These are phyloP conservation scores for Lavandula angustifolia DNA, from an alignment of 257 asterid species.

Conservation along the genomic window DNA sequence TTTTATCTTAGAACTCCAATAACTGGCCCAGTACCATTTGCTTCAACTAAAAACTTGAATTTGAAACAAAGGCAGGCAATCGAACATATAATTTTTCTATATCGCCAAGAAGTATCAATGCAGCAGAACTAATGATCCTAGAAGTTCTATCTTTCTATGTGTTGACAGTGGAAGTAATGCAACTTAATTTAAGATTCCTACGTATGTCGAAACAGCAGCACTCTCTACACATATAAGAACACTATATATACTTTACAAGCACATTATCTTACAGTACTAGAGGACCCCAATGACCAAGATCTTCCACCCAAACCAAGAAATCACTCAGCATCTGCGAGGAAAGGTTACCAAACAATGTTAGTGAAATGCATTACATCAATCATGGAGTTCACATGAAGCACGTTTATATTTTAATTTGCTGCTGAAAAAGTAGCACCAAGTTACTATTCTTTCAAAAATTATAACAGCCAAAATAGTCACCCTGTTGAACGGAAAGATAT, in stretches of 20 bases:
- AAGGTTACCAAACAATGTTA: slow-evolving; percentile 1
- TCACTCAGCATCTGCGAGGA: slow-evolving; percentile 61
- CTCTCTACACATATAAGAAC: not conserved
- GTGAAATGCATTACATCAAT: slow-evolving; percentile 13
- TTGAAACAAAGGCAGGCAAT: not conserved
- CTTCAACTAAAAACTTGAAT: not conserved
- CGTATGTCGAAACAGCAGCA: not conserved
- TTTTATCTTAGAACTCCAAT: not conserved
- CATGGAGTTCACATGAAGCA: not conserved
- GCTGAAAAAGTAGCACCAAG: not conserved
- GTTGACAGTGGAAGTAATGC: slow-evolving; percentile 1
- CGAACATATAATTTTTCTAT: not conserved
- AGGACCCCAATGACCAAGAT: slow-evolving; percentile 99
- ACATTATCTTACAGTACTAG: slow-evolving; percentile 71
- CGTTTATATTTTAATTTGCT: not conserved
- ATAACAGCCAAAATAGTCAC: not conserved
- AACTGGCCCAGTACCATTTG: not conserved
- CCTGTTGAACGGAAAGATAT: slow-evolving; percentile 1
- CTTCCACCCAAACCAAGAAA: slow-evolving; percentile 75
- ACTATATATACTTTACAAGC: not conserved
- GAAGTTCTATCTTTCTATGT: not conserved
- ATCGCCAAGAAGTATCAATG: not conserved
- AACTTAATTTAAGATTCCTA: not conserved
- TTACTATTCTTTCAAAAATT: not conserved
- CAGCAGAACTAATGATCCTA: slow-evolving; percentile 12